phyloP scores from a whole-genome alignment of 768 basidiomycete genomes.

The Rhodotorula taiwanensis region DNA sequence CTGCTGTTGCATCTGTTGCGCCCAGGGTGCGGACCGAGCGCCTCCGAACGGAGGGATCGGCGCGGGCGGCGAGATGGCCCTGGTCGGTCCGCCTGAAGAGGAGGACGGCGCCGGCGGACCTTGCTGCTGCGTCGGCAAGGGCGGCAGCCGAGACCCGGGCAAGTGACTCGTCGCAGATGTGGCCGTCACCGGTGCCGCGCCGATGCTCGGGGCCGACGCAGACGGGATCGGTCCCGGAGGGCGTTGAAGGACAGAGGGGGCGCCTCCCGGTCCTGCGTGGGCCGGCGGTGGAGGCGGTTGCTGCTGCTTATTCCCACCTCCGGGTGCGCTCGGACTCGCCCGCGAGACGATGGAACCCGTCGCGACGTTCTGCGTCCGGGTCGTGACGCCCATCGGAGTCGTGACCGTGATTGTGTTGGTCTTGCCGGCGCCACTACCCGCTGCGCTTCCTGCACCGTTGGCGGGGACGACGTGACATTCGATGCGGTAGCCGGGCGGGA shows the following conservation, averaged over 20 bases:
- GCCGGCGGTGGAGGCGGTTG: no score
- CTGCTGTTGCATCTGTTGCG: not conserved
- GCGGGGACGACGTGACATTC: slow-evolving; percentile 49
- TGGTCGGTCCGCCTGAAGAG: not conserved
- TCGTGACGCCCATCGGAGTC: slow-evolving; percentile 44
- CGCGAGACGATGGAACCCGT: not conserved
- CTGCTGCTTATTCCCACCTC: no score
- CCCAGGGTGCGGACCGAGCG: not conserved
- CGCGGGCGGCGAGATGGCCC: slow-evolving; percentile 22
- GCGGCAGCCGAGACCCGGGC: slow-evolving; percentile 11
- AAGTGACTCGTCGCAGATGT: not conserved
- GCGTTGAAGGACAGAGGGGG: no score
- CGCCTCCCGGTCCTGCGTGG: no score
- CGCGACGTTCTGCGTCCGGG: slow-evolving; percentile 37
- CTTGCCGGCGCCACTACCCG: slow-evolving; percentile 6
- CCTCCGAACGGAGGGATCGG: slow-evolving; percentile 29
- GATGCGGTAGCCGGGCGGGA: slow-evolving; percentile 88
- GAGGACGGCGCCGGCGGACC: not conserved
- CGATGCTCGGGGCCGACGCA: no score
- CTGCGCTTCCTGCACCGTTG: not conserved
- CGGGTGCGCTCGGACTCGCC: no score
- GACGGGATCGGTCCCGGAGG: no score
- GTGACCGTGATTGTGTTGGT: slow-evolving; percentile 44
- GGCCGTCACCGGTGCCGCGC: not conserved
- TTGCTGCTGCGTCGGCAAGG: slow-evolving; percentile 3